A percentile compares a stretch with the other conserved stretches of the same genome.
phyloP scores from a whole-genome alignment of 306 rosid genomes.

The Vigna unguiculata region DNA sequence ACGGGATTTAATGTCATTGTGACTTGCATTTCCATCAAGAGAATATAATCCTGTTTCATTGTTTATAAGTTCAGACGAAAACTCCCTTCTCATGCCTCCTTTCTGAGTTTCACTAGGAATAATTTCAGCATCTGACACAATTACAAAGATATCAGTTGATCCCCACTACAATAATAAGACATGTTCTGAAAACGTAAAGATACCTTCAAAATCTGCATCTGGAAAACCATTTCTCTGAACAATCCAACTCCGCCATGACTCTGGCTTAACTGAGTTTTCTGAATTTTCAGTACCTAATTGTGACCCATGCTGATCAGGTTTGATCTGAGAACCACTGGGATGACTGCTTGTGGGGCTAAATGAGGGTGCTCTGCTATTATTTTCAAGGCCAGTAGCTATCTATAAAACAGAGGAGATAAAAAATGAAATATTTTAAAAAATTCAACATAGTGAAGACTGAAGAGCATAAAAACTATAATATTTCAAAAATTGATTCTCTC shows the following conservation, averaged over 20 bases:
- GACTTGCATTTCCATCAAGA: conserved; percentile 44
- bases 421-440: conserved; percentile 55
- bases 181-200: conserved; percentile 31
- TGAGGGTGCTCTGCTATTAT: conserved; percentile 53
- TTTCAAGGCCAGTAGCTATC: conserved; percentile 58
- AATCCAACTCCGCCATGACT: conserved; percentile 77
- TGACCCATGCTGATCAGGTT: conserved; percentile 49
- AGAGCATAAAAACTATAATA: conserved; percentile 40
- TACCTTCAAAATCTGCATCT: conserved; percentile 69
- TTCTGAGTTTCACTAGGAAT: conserved; percentile 43
- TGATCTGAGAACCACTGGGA: conserved; percentile 45
- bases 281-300: conserved; percentile 47
- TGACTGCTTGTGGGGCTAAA: conserved; percentile 42
- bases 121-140: conserved; percentile 70
- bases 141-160: conserved; percentile 39
- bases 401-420: conserved; percentile 61
- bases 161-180: conserved; percentile 21
- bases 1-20: conserved; percentile 55
- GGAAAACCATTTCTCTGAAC: conserved; percentile 64
- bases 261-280: conserved; percentile 52
- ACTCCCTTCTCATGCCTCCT: conserved; percentile 44
- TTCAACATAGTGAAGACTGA: conserved; percentile 10
- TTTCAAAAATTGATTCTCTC: conserved; percentile 47
- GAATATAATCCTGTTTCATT: conserved; percentile 48
- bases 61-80: conserved; percentile 29